These are phyloP conservation scores for Candida nemodendra DNA, from an alignment of 805 yeast species.

Conservation along the genomic window DNA sequence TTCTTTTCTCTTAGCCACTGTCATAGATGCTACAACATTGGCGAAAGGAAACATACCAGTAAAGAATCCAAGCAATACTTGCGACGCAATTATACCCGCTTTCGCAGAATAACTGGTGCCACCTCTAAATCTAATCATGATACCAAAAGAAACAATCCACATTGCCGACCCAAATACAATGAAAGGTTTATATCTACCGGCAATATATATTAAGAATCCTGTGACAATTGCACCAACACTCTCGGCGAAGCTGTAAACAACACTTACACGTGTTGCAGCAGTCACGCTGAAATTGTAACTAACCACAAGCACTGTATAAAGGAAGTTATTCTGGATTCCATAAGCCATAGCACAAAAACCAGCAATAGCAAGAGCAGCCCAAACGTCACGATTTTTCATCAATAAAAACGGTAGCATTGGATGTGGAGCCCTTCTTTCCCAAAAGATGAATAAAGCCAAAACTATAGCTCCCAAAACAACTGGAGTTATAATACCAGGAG, in stretches of 20 bases:
- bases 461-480: background rate
- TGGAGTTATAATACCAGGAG: background rate
- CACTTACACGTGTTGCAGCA: background rate
- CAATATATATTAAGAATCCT: background rate
- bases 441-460: background rate
- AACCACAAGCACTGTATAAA: constrained; percentile 1
- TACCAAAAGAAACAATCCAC: background rate
- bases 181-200: background rate
- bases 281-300: background rate
- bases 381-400: background rate
- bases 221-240: background rate
- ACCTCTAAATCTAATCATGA: background rate
- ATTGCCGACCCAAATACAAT: background rate
- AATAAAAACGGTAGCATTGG: background rate
- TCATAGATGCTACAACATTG: background rate
- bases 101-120: background rate
- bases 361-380: background rate
- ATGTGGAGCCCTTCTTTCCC: background rate
- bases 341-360: background rate
- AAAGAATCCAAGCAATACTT: background rate
- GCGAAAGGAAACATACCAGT: background rate
- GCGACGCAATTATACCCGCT: background rate
- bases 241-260: background rate
- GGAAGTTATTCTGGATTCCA: background rate
- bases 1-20: background rate